Conservation (phyloP, 805 yeast genomes). For the Blastobotrys muscicola region DNA sequence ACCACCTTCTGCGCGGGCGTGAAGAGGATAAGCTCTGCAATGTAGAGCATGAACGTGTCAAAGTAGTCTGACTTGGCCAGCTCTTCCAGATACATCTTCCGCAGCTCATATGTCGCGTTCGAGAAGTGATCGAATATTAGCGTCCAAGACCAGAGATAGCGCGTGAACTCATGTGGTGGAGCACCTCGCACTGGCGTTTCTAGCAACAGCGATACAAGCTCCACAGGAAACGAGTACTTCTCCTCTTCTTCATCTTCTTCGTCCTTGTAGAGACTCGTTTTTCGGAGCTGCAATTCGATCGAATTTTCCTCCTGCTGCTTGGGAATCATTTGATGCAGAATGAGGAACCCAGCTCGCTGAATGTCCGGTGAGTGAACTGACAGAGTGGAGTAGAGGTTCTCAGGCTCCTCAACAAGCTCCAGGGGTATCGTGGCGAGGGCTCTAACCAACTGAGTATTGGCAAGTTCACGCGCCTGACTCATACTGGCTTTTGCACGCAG, state of each 20-base stretch:
- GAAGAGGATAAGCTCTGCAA: slow-evolving; percentile 32
- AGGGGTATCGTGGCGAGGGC: slow-evolving; percentile 6
- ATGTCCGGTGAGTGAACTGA: slow-evolving; percentile 20
- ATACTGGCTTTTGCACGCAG: slow-evolving; percentile 6
- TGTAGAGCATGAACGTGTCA: slow-evolving; percentile 40
- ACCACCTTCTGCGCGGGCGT: not conserved
- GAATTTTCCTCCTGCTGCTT: slow-evolving; percentile 17
- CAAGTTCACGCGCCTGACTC: slow-evolving; percentile 4
- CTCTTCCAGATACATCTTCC: slow-evolving; percentile 51
- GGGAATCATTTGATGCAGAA: slow-evolving; percentile 12
- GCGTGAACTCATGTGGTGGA: slow-evolving; percentile 5
- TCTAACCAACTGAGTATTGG: slow-evolving; percentile 6
- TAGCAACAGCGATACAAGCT: slow-evolving; percentile 30
- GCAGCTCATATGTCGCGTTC: slow-evolving; percentile 53
- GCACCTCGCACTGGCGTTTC: slow-evolving; percentile 10
- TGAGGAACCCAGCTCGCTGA: slow-evolving; percentile 14
- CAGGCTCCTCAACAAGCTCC: slow-evolving; percentile 5
- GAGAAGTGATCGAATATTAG: slow-evolving; percentile 52
- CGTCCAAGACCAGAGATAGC: slow-evolving; percentile 44
- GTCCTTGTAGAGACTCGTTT: slow-evolving; percentile 23
- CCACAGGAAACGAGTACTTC: slow-evolving; percentile 29
- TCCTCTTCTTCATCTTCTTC: slow-evolving; percentile 20
- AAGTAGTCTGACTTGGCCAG: slow-evolving; percentile 42
- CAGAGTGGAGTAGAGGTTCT: slow-evolving; percentile 28
- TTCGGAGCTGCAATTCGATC: slow-evolving; percentile 34